phyloP scores from a whole-genome alignment of 208 protist genomes.

The Leishmania turanica region DNA sequence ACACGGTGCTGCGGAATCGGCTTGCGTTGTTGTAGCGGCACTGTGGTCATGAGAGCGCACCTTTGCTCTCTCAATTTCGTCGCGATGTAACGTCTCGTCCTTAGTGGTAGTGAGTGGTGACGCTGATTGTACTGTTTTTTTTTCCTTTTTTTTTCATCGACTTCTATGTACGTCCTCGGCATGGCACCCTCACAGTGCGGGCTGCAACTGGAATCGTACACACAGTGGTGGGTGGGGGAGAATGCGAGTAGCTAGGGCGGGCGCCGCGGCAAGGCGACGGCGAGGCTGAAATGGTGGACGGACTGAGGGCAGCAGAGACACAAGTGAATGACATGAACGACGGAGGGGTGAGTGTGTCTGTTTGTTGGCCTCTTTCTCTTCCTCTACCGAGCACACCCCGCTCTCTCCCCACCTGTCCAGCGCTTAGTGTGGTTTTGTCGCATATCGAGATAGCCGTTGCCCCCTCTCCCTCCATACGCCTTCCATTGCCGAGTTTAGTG shows the following conservation, averaged over 20 bases:
- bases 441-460: not conserved
- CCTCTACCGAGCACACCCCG: not conserved
- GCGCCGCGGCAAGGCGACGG: not conserved
- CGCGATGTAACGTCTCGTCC: not conserved
- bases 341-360: not conserved
- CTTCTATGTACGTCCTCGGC: not conserved
- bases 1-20: conserved; percentile 34
- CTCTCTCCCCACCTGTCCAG: not conserved
- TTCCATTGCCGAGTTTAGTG: not conserved
- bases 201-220: not conserved
- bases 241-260: not conserved
- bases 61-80: not conserved
- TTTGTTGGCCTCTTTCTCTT: not conserved
- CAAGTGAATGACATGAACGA: not conserved
- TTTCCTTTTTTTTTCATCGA: not conserved
- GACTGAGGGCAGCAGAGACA: not conserved
- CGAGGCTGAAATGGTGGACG: not conserved
- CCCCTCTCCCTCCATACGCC: not conserved
- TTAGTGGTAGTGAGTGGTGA: not conserved
- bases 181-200: not conserved
- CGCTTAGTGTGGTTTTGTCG: not conserved
- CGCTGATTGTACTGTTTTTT: not conserved
- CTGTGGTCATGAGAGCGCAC: not conserved
- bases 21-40: conserved; percentile 17
- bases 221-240: not conserved